Percentiles rank a stretch among this genome's conserved stretches.
phyloP scores from a whole-genome alignment of 495 filamentous ascomycete genomes.

The Penicillium steckii region DNA sequence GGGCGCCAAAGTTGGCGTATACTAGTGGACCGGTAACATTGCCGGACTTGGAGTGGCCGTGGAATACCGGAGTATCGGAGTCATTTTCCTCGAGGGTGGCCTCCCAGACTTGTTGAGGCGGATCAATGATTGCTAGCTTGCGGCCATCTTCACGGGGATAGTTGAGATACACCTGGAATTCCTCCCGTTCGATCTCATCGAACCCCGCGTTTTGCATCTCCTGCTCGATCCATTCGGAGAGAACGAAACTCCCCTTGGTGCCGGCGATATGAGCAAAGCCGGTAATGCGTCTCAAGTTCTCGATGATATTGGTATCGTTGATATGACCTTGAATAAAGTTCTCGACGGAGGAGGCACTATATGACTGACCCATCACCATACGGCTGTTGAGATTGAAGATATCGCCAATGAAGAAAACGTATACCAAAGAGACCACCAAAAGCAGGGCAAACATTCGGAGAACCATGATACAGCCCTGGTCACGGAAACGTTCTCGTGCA shows the following conservation, averaged over 20 bases:
- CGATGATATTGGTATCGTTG: slow-evolving; percentile 64
- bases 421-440: slow-evolving; percentile 72
- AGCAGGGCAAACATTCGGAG: slow-evolving; percentile 72
- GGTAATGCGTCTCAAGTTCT: slow-evolving; percentile 70
- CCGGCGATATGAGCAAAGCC: slow-evolving; percentile 84
- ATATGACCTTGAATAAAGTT: slow-evolving; percentile 68
- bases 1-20: slow-evolving; percentile 89
- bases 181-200: slow-evolving; percentile 69
- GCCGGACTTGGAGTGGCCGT: slow-evolving; percentile 84
- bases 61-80: slow-evolving; percentile 71
- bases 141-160: slow-evolving; percentile 78
- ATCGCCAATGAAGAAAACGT: slow-evolving; percentile 80
- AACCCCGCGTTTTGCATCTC: slow-evolving; percentile 67
- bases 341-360: slow-evolving; percentile 61
- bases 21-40: slow-evolving; percentile 90
- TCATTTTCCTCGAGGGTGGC: slow-evolving; percentile 80
- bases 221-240: slow-evolving; percentile 78
- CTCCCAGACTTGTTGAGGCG: slow-evolving; percentile 67
- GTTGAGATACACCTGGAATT: slow-evolving; percentile 88
- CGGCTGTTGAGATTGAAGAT: slow-evolving; percentile 57
- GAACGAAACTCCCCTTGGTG: slow-evolving; percentile 80
- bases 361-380: slow-evolving; percentile 42
- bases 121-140: slow-evolving; percentile 78
- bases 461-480: slow-evolving; percentile 57
- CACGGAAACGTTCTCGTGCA: slow-evolving; percentile 26